Conservation (phyloP, 345 rosid genomes). For the Rhodamnia argentea region DNA sequence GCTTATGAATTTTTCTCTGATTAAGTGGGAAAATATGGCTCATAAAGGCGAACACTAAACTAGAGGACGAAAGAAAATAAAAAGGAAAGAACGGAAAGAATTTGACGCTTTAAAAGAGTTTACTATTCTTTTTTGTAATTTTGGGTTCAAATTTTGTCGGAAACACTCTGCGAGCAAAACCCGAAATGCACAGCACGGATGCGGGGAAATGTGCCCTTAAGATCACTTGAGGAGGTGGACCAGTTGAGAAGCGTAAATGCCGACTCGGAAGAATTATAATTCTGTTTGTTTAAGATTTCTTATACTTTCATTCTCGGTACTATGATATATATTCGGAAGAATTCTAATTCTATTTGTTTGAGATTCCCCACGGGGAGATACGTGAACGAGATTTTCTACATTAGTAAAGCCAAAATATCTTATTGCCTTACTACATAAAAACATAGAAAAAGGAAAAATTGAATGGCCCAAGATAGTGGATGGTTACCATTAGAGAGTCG, state of each 20-base stretch:
- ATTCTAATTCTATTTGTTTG: background rate
- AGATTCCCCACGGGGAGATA: background rate
- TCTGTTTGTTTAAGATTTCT: too few species aligned
- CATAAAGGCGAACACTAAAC: background rate
- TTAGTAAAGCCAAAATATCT: background rate
- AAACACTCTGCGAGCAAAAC: background rate
- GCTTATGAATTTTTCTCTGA: background rate
- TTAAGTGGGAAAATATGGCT: background rate
- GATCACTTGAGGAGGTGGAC: background rate
- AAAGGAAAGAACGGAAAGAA: background rate
- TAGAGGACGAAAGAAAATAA: background rate
- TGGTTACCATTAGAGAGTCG: background rate
- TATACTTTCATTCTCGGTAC: fast-evolving
- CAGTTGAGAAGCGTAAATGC: too few species aligned
- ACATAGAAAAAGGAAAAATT: background rate
- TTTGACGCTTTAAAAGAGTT: background rate
- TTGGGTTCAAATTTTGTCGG: background rate
- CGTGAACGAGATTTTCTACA: background rate
- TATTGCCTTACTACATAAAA: background rate
- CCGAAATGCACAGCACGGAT: background rate
- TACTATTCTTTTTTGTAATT: background rate
- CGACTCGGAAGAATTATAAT: too few species aligned
- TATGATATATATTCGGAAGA: background rate
- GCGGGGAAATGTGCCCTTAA: background rate
- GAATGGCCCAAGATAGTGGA: background rate